These are phyloP conservation scores for Pulicaria dysenterica DNA, from an alignment of 129 eudicot species.

Conservation along the genomic window DNA sequence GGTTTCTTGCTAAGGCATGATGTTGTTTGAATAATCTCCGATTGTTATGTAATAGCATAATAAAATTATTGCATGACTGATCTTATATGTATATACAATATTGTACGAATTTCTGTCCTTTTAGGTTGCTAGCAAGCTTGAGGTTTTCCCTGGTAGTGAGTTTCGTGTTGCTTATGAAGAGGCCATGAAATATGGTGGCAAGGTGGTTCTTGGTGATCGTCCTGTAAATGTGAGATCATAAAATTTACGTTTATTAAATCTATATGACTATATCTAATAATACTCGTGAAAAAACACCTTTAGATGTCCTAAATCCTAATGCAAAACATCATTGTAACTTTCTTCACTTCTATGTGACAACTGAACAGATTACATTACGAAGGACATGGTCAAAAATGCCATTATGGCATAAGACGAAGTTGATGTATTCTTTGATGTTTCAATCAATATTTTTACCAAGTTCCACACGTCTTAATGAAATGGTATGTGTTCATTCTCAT, in stretches of 20 bases:
- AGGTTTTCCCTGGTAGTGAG: conserved; percentile 95
- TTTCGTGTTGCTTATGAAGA: conserved; percentile 97
- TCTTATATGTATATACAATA: not conserved
- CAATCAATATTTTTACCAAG: conserved; percentile 88
- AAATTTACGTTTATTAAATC: conserved; percentile 3
- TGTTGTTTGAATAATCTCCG: conserved; percentile 15
- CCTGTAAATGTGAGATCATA: conserved; percentile 74
- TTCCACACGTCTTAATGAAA: conserved; percentile 55
- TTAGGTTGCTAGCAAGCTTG: conserved; percentile 92
- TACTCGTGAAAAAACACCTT: not conserved
- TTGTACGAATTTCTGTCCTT: conserved; percentile 3
- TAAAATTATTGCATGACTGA: conserved; percentile 6
- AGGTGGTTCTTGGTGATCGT: conserved; percentile 98
- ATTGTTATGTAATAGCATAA: conserved; percentile 3
- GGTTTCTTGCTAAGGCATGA: conserved; percentile 94
- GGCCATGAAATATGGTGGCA: conserved; percentile 85
- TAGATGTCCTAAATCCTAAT: too few relatives aligned
- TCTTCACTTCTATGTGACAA: conserved; percentile 6
- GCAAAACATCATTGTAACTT: not conserved
- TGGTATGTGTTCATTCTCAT: conserved; percentile 49
- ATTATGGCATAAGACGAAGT: conserved; percentile 90
- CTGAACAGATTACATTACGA: conserved; percentile 65
- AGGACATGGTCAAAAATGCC: conserved; percentile 97
- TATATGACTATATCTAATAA: conserved; percentile 2
- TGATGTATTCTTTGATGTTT: conserved; percentile 68